Conservation (phyloP, 2,329 filamentous ascomycete genomes). For the Penicillium janthinellum region DNA sequence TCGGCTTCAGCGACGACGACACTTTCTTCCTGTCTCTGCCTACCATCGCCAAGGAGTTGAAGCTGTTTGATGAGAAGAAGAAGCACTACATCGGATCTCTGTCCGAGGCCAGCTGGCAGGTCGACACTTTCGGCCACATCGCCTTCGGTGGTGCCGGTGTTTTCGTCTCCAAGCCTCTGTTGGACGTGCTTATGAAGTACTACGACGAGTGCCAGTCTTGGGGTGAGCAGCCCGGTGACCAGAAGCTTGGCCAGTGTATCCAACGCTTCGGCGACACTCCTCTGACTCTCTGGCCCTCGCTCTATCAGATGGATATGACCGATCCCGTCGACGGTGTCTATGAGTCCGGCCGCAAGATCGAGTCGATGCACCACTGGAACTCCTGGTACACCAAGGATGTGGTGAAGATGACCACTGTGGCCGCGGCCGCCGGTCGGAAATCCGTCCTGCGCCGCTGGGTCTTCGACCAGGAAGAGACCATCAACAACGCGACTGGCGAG, state of each 20-base stretch:
- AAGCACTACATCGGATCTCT: slow-evolving; percentile 48
- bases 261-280: slow-evolving; percentile 42
- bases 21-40: slow-evolving; percentile 47
- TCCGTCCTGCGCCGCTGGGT: slow-evolving; percentile 49
- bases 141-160: slow-evolving; percentile 50
- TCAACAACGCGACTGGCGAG: slow-evolving; percentile 40
- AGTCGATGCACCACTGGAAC: slow-evolving; percentile 49
- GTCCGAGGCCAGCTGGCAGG: slow-evolving; percentile 48
- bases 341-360: slow-evolving; percentile 47
- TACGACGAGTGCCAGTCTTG: slow-evolving; percentile 48
- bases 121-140: slow-evolving; percentile 47
- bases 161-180: slow-evolving; percentile 45
- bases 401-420: slow-evolving; percentile 47
- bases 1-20: slow-evolving; percentile 48
- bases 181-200: slow-evolving; percentile 40
- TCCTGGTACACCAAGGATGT: slow-evolving; percentile 50
- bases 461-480: slow-evolving; percentile 44
- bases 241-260: slow-evolving; percentile 48
- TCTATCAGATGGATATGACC: slow-evolving; percentile 50
- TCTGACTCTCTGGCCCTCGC: slow-evolving; percentile 45
- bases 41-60: slow-evolving; percentile 42
- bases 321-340: slow-evolving; percentile 46
- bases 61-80: slow-evolving; percentile 42
- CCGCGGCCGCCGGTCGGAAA: slow-evolving; percentile 43
- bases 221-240: slow-evolving; percentile 47